Base-by-base conservation (phyloP, 495 filamentous ascomycete genomes). In the Haplographium delicatum region DNA sequence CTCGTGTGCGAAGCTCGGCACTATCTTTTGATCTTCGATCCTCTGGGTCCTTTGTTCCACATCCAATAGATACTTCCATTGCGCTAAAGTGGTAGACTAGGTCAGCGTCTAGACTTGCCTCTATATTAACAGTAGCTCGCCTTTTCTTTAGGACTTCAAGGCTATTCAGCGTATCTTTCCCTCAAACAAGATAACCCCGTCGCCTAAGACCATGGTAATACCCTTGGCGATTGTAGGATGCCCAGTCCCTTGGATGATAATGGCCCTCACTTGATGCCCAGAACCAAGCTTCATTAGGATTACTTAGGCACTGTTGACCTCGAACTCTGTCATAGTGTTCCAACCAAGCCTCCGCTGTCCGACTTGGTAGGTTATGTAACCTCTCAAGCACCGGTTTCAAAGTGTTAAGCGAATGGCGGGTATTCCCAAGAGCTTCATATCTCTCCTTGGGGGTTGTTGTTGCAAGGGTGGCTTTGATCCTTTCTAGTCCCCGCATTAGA, bases 101-200 rank as follows among this genome's bases (percentile, higher is more conserved):
- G 13, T 4, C 33, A 35, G 11, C 10, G 13, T 35, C 18, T 16
- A n/a, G n/a, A n/a, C 18, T 3, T 35, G 13, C 18, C 13, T 35
- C 13, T 16, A 16, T 35, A 11, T 16, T n/a, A 16, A n/a, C 33
- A 35, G 33, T 35, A 35, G 33, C 13, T 16, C 18, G 33, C 18
- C 42, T 22, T 44, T 44, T 44, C 24, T 44, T 25, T 15, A 44
- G 42, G 15, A 44, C 7, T 13, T 18, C 20, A 24, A 44, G 25
- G 13, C n/a, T 13, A 6, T 25, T 18, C 11, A 44, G 23, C 28
- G 42, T 44, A n/a, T 44, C 42, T n/a, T 44, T 25, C 22, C 24
- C 19, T 25, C 42, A 44, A 13, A 44, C 28, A 8, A 30, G 3
- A 28, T 44, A 44, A 44, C 42, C 42, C 42, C 42, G 28, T 11